Evolutionary conservation across 352 stramenopile species (phyloP).

Genomic region (Achlya hypogyna): DNA sequence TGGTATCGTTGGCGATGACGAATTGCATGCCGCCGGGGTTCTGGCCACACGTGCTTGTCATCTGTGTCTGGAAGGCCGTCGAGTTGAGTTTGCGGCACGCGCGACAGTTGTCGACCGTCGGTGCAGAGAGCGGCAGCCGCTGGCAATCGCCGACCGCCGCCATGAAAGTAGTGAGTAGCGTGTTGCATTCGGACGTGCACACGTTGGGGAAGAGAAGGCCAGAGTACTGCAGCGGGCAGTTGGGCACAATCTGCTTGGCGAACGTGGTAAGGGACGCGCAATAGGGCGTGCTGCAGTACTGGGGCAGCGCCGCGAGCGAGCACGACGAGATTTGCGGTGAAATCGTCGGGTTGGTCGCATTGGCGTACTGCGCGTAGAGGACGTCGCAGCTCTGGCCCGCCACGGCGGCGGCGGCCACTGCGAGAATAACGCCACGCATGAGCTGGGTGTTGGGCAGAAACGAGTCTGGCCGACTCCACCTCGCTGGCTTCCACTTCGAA

Average conservation of each 20-base stretch:
- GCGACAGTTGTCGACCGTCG: background rate
- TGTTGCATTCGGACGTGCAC: background rate
- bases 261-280: background rate
- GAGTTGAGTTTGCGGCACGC: constrained; percentile 12
- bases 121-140: background rate
- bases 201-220: constrained; percentile 9
- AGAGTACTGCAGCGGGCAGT: background rate
- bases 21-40: background rate
- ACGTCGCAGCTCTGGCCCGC: background rate
- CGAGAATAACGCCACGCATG: background rate
- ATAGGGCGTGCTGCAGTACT: background rate
- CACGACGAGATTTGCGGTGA: background rate
- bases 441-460: constrained; percentile 4
- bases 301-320: background rate
- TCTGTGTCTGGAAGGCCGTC: background rate
- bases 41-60: background rate
- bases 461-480: background rate
- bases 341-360: background rate
- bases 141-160: background rate
- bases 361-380: background rate
- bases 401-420: background rate
- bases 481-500: background rate
- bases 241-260: background rate
- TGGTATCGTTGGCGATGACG: background rate
- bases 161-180: background rate